These are phyloP conservation scores for Termitomyces sp. DNA, from an alignment of 1,284 basidiomycete genomes.

Conservation along the genomic window DNA sequence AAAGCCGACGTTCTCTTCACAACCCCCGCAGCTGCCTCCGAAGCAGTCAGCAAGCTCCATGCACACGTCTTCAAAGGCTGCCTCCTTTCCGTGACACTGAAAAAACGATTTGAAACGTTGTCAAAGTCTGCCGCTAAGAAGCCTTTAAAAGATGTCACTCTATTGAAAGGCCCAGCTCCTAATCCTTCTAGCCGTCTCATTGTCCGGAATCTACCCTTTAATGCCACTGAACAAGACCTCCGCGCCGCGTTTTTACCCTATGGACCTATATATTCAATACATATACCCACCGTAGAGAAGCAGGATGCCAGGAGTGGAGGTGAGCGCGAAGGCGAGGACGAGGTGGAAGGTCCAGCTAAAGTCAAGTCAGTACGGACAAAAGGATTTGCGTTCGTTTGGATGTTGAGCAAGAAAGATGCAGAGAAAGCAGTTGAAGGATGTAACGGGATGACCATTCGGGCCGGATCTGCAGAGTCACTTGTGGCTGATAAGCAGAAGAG, in stretches of 20 bases:
- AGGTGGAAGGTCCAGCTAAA: constrained; percentile 18
- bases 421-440: constrained; percentile 79
- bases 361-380: constrained; percentile 45
- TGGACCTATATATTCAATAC: constrained; percentile 84
- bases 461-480: constrained; percentile 63
- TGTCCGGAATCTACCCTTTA: constrained; percentile 85
- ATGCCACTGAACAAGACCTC: constrained; percentile 82
- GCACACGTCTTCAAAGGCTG: constrained; percentile 92
- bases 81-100: constrained; percentile 84
- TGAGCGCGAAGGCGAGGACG: constrained; percentile 9
- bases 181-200: constrained; percentile 82
- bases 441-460: constrained; percentile 72
- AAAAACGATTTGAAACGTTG: constrained; percentile 79
- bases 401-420: constrained; percentile 82
- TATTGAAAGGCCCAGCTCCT: constrained; percentile 34
- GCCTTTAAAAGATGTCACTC: constrained; percentile 26
- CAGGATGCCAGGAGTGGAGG: constrained; percentile 20
- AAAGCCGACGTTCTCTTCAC: constrained; percentile 76
- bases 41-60: constrained; percentile 81
- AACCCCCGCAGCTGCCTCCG: constrained; percentile 66
- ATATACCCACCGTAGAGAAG: constrained; percentile 55
- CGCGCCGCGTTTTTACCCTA: constrained; percentile 85
- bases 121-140: constrained; percentile 41
- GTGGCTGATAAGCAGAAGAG: constrained; percentile 73
- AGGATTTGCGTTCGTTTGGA: constrained; percentile 97